Evolutionary conservation across 2,329 filamentous ascomycete genomes (phyloP), one percentile per base, ranked within the genome.

Genomic region (Colletotrichum scovillei): DNA sequence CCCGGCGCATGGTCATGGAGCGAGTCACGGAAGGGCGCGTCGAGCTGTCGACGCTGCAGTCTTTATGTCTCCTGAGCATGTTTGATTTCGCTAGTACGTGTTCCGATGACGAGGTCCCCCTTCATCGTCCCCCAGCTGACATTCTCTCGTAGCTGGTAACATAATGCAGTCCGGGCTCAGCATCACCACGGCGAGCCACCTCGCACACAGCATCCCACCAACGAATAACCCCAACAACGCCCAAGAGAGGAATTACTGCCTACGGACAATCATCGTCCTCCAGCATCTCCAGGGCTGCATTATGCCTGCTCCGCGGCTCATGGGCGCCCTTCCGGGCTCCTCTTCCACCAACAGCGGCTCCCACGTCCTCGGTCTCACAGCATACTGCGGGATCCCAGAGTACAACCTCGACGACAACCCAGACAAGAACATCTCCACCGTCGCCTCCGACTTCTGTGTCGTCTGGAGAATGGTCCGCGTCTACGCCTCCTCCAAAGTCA

Each of bases 391-490:
- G 5, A 5, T 52, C 46, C 46, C 63, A 5, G 57, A 59, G n/a
- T 32, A 26, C 24, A 59, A 60, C 3, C 14, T 59, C 12, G 66
- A 60, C 14, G 52, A 69, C 14, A 55, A 42, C 11, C 53, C 28
- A 5, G 78, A 83, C 78, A 72, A 77, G 71, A 86, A 85, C 2
- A 86, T 89, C 26, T 77, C 86, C 9, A 82, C 83, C 4, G 88
- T 87, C 74, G 83, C 84, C 0, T 75, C 80, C 1, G 84, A 77
- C 69, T 78, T 88, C 9, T 86, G 84, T 59, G 83, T 87, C 67
- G 84, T 85, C 1, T 89, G 87, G 81, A 83, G 84, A 53, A 85
- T 85, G 73, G 85, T 85, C 12, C 82, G 85, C 3, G 80, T 80
- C 56, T 89, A 88, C 76, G 86, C 86, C 0, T 82, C 85, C 19